Percentiles rank a stretch among this genome's conserved stretches.
phyloP scores from a whole-genome alignment of 2,329 filamentous ascomycete species.

The Botryotinia globosa region DNA sequence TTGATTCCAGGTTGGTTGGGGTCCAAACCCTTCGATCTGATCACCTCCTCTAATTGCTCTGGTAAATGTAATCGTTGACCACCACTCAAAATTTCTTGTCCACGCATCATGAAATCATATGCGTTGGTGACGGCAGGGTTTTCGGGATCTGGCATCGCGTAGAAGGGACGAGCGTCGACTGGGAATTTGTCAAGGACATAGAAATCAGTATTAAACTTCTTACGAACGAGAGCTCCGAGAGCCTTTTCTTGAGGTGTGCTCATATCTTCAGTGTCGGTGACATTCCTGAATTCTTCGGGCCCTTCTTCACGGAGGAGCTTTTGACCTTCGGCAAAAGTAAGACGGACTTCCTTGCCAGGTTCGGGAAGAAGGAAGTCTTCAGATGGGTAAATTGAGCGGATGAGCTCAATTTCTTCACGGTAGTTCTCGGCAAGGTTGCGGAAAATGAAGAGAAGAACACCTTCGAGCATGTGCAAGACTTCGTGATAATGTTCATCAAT shows the following conservation, averaged over 20 bases:
- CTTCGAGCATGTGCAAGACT: constrained; percentile 69
- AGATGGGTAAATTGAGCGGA: constrained; percentile 72
- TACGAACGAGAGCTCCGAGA: constrained; percentile 79
- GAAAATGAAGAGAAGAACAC: constrained; percentile 76
- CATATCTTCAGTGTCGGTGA: constrained; percentile 76
- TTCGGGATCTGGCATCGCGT: constrained; percentile 75
- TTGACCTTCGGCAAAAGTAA: constrained; percentile 77
- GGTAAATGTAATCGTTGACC: constrained; percentile 89
- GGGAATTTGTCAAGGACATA: constrained; percentile 98
- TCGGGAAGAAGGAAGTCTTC: constrained; percentile 74
- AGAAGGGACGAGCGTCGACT: constrained; percentile 82
- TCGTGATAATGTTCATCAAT: constrained; percentile 77
- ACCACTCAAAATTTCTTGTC: constrained; percentile 88
- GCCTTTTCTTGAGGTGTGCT: constrained; percentile 80
- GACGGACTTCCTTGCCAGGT: constrained; percentile 69
- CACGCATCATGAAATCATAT: constrained; percentile 84
- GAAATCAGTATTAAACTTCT: constrained; percentile 93
- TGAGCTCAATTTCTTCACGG: constrained; percentile 67
- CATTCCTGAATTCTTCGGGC: constrained; percentile 61
- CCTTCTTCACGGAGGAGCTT: constrained; percentile 74
- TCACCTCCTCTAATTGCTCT: constrained; percentile 69
- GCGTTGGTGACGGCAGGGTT: constrained; percentile 65
- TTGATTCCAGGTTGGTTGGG: constrained; percentile 73
- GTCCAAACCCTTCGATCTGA: constrained; percentile 77
- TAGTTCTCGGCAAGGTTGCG: constrained; percentile 62